Evolutionary conservation across 2,329 filamentous ascomycete species (phyloP).

Genomic region (Sarocladiaceae sp.): DNA sequence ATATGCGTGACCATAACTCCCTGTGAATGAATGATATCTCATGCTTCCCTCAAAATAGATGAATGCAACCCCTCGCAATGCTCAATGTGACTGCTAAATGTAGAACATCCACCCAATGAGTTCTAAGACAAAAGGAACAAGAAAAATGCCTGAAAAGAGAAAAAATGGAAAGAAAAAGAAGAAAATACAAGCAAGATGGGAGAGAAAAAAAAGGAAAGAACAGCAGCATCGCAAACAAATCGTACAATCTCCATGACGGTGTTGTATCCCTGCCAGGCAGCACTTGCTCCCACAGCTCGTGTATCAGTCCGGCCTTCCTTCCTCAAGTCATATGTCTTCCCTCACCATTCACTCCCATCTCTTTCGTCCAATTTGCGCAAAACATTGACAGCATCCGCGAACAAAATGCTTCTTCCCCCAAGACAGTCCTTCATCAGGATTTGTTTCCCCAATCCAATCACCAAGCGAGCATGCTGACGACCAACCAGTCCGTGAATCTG

Average conservation of each 20-base stretch:
- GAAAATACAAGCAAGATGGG: background rate
- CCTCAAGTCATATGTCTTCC: conserved; percentile 35
- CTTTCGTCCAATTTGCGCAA: conserved; percentile 47
- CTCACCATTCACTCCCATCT: conserved; percentile 22
- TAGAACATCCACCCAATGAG: background rate
- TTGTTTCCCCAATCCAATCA: conserved; percentile 44
- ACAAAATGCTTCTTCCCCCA: conserved; percentile 43
- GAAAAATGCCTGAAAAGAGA: background rate
- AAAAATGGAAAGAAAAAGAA: conserved; percentile 1
- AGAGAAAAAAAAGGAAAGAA: background rate
- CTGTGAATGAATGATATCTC: background rate
- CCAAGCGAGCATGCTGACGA: conserved; percentile 36
- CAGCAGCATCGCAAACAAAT: background rate
- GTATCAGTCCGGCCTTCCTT: background rate
- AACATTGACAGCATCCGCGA: conserved; percentile 49
- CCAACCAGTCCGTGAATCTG: conserved; percentile 34
- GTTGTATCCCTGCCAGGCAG: background rate
- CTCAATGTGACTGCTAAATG: background rate
- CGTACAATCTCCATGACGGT: background rate
- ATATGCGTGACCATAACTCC: background rate
- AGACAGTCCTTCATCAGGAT: conserved; percentile 45
- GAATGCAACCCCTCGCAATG: background rate
- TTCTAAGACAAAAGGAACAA: background rate
- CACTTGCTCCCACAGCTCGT: background rate
- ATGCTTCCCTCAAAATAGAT: background rate